Conservation (phyloP, 306 rosid genomes). For the Ceratonia siliqua region DNA sequence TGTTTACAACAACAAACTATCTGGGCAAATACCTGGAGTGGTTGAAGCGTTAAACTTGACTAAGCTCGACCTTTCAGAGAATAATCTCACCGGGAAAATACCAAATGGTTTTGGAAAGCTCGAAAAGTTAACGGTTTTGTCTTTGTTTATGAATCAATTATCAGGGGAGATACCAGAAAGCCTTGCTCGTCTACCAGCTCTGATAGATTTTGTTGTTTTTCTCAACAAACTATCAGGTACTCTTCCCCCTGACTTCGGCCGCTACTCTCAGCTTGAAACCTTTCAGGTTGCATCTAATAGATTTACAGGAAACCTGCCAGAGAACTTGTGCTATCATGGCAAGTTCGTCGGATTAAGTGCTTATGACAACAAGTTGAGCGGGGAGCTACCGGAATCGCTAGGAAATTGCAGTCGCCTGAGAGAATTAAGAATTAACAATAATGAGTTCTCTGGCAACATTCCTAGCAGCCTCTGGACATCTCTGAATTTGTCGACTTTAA, state of each 20-base stretch:
- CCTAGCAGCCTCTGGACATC: constrained; percentile 54
- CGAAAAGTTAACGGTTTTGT: constrained; percentile 14
- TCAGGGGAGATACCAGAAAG: constrained; percentile 48
- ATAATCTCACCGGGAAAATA: constrained; percentile 41
- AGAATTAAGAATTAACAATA: constrained; percentile 2
- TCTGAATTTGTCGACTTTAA: constrained; percentile 7
- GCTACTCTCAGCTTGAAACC: constrained; percentile 22
- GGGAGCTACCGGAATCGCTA: constrained; percentile 48
- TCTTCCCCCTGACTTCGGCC: constrained; percentile 52
- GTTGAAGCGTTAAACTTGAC: constrained; percentile 36
- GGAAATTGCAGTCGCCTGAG: constrained; percentile 38
- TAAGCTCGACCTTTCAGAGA: constrained; percentile 40
- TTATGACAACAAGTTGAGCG: constrained; percentile 39
- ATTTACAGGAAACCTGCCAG: constrained; percentile 49
- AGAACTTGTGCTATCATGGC: constrained; percentile 40
- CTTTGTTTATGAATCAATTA: constrained; percentile 38
- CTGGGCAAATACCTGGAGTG: constrained; percentile 47
- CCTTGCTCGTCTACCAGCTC: constrained; percentile 46
- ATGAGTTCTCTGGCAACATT: constrained; percentile 42
- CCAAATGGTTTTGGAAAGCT: constrained; percentile 50
- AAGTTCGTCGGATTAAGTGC: constrained; percentile 38
- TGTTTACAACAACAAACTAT: constrained; percentile 36
- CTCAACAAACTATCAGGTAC: constrained; percentile 43
- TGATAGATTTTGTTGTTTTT: constrained; percentile 30
- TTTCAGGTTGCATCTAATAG: constrained; percentile 43